These are phyloP conservation scores for Ceratocystis lukuohia DNA, from an alignment of 2,329 filamentous ascomycete genomes.

Conservation along the genomic window DNA sequence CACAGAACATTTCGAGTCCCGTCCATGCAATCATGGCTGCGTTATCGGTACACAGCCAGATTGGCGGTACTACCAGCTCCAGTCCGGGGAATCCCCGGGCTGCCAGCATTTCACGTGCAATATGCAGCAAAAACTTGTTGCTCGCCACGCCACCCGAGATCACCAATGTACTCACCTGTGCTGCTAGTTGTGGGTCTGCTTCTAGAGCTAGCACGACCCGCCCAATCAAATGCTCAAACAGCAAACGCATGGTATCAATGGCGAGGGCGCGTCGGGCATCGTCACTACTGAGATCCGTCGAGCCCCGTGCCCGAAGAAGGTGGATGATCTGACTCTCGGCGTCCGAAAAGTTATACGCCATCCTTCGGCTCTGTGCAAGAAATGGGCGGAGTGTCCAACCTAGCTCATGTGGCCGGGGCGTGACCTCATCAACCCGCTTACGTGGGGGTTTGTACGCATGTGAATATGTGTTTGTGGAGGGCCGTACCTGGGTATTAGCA, in stretches of 20 bases:
- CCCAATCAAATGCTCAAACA: conserved; percentile 76
- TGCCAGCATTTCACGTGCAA: conserved; percentile 46
- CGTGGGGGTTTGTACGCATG: conserved; percentile 43
- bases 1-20: conserved; percentile 79
- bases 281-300: conserved; percentile 25
- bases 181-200: conserved; percentile 22
- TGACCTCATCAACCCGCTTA: conserved; percentile 45
- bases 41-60: conserved; percentile 77
- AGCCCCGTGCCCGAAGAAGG: conserved; percentile 30
- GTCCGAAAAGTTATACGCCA: conserved; percentile 64
- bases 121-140: conserved; percentile 62
- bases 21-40: conserved; percentile 97
- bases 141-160: conserved; percentile 84
- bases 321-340: conserved; percentile 52
- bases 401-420: conserved; percentile 29
- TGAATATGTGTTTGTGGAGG: conserved; percentile 25
- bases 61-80: conserved; percentile 58
- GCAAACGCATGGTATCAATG: conserved; percentile 58
- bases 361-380: conserved; percentile 40
- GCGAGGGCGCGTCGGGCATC: conserved; percentile 56
- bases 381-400: conserved; percentile 58
- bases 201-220: conserved; percentile 47
- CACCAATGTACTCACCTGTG: conserved; percentile 49
- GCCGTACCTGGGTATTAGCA: conserved; percentile 8
- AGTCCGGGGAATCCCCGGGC: conserved; percentile 51